Percentiles rank a stretch among this genome's conserved stretches.
Conservation (phyloP, 257 asterid species). For the Galeopsis tetrahit region DNA sequence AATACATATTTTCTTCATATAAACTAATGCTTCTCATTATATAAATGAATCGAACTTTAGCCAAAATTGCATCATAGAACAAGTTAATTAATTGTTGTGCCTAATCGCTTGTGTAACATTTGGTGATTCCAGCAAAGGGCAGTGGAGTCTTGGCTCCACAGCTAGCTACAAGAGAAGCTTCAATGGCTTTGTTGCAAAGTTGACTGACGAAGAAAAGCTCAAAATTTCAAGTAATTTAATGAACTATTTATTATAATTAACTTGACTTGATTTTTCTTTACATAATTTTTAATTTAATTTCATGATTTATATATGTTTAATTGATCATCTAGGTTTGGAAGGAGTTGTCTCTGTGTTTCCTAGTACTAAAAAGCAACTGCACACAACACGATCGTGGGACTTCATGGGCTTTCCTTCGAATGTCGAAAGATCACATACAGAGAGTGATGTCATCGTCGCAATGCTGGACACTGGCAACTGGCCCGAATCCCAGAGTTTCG, state of each 20-base stretch:
- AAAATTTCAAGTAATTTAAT: conserved; percentile 46
- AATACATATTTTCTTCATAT: too few species aligned
- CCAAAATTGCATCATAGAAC: too few species aligned
- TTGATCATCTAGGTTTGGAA: conserved; percentile 42
- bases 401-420: conserved; percentile 58
- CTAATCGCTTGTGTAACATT: background rate
- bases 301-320: background rate
- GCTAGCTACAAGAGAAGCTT: conserved; percentile 68
- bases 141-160: conserved; percentile 42
- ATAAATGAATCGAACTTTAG: too few species aligned
- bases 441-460: conserved; percentile 50
- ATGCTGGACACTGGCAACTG: conserved; percentile 60
- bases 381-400: conserved; percentile 72
- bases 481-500: conserved; percentile 60
- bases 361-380: conserved; percentile 50
- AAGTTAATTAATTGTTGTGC: too few species aligned
- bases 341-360: conserved; percentile 62
- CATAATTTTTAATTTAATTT: too few species aligned
- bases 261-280: background rate
- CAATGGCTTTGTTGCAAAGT: conserved; percentile 61
- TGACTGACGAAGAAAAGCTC: conserved; percentile 52
- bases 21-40: too few species aligned
- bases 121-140: conserved; percentile 45
- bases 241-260: background rate
- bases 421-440: conserved; percentile 31